Evolutionary conservation across 139 green algal genomes (phyloP), one percentile per base, ranked within the genome.

Genomic region (Axilococcus clingmanii): DNA sequence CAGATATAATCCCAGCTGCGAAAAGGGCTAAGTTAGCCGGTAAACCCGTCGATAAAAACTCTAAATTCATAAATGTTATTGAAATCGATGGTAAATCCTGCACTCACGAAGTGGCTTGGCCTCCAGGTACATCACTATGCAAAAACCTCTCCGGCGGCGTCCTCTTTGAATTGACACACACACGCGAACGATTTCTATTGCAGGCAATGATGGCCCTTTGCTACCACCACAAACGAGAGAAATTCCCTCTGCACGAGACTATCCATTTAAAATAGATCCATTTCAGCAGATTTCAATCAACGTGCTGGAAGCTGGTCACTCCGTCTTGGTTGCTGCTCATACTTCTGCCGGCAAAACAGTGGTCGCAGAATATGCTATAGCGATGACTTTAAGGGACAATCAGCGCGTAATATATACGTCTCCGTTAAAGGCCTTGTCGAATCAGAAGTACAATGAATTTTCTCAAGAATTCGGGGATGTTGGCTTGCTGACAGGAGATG

Each of bases 391-490:
- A 32, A 57, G 80, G 37, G 27, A 47, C 35, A 29, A 17, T 19
- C 38, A 37, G n/a, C 17, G 44, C 22, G 82, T 89, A 24, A 79
- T 91, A 23, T 94, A 94, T 75, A 94, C 84, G 7, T 88, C 79
- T 4, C 84, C 84, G 1, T 68, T 94, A 32, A 94, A 94, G 57
- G 84, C 84, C 1, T 65, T 94, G 28, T 79, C 58, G 60, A 94
- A 94, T 59, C 84, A 84, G 45, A 94, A 94, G 64, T 88, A 85
- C 44, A 49, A 78, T 0, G 84, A 94, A 55, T 75, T 94, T 17
- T 52, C 70, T 30, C 82, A 86, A 46, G 66, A 79, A 53, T 85
- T 85, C 64, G 56, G 56, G 17, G 74, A 86, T 50, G 78, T 86
- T 48, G 84, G 84, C 6, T 49, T 94, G 25, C 77, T 94, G 55